A percentile compares a stretch with the other conserved stretches of the same genome.
These are phyloP conservation scores for Letharia columbiana DNA, from an alignment of 495 filamentous ascomycete species.

Conservation along the genomic window DNA sequence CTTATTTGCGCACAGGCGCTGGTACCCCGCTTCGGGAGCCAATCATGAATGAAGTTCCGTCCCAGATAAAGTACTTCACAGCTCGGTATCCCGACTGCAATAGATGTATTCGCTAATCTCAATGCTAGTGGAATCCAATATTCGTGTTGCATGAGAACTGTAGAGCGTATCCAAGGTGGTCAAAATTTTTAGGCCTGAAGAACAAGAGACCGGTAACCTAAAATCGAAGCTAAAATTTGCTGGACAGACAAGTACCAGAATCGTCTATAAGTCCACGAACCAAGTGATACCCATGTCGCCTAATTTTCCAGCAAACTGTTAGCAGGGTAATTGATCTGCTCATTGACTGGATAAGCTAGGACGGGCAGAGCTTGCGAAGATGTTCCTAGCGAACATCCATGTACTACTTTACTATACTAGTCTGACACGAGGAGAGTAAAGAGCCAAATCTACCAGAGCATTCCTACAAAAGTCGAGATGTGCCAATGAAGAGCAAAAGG, in stretches of 20 bases:
- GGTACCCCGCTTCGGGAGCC: background rate
- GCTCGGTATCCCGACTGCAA: background rate
- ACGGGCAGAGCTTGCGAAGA: background rate
- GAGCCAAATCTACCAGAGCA: background rate
- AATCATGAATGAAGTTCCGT: background rate
- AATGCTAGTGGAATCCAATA: background rate
- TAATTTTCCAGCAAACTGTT: background rate
- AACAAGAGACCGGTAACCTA: background rate
- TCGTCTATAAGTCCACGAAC: background rate
- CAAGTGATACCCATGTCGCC: background rate
- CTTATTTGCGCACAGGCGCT: background rate
- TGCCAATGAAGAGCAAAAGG: background rate
- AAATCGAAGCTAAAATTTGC: background rate
- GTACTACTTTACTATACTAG: background rate
- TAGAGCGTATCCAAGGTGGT: background rate
- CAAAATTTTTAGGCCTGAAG: background rate
- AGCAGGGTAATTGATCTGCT: background rate
- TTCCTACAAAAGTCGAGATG: background rate
- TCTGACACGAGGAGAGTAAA: background rate
- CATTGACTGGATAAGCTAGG: background rate
- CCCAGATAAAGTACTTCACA: background rate
- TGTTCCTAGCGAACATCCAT: background rate
- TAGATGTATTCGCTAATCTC: background rate
- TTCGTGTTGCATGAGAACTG: background rate
- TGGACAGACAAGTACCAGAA: background rate